Evolutionary conservation across 306 rosid species (phyloP).

Genomic region (Cicer cuneatum): DNA sequence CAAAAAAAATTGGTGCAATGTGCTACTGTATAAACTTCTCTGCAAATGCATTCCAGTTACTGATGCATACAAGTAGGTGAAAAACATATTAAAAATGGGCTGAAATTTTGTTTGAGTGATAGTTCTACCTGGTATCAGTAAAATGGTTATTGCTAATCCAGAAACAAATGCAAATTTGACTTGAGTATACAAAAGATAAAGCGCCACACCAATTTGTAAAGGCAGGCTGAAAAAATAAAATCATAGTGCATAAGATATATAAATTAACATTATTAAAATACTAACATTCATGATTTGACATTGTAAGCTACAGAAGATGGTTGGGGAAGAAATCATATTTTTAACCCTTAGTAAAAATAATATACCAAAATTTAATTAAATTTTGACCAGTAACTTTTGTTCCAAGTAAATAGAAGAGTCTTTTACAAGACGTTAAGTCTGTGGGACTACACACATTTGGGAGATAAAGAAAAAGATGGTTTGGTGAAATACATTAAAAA

Average conservation of each 20-base stretch:
- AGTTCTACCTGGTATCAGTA: conserved; percentile 88
- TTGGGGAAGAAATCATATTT: conserved; percentile 5
- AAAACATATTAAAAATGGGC: conserved; percentile 29
- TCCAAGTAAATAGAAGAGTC: conserved; percentile 22
- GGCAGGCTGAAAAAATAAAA: conserved; percentile 82
- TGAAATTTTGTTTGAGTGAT: not conserved
- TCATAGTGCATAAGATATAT: conserved; percentile 33
- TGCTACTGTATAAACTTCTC: not conserved
- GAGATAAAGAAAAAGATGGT: not conserved
- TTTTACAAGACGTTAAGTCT: conserved; percentile 13
- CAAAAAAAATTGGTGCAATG: too few relatives aligned
- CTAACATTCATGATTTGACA: conserved; percentile 23
- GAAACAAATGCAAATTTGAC: conserved; percentile 93
- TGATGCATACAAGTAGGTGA: conserved; percentile 20
- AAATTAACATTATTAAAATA: conserved; percentile 23
- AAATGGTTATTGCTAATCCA: conserved; percentile 84
- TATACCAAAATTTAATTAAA: not conserved
- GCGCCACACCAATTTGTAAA: conserved; percentile 91
- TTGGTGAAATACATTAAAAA: not conserved
- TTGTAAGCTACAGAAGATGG: conserved; percentile 14
- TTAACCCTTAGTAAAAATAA: conserved; percentile 12
- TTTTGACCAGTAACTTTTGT: conserved; percentile 6
- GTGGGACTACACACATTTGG: conserved; percentile 28
- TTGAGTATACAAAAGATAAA: conserved; percentile 85
- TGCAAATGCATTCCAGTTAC: conserved; percentile 15